Conservation (phyloP, 2,329 filamentous ascomycete genomes). For the Sporothrix inflata region DNA sequence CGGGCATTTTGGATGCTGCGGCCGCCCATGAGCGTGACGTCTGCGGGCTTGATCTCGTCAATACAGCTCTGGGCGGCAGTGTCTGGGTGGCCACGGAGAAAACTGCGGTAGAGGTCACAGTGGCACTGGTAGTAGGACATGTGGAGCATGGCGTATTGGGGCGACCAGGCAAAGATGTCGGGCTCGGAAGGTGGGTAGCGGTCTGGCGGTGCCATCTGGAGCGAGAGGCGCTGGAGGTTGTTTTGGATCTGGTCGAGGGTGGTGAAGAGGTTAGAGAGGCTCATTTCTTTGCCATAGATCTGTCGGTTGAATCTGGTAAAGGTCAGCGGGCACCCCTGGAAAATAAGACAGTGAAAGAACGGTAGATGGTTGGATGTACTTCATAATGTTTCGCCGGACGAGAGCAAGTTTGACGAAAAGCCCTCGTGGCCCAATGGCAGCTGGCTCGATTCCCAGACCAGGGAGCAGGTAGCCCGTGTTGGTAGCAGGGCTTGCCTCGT, state of each 20-base stretch:
- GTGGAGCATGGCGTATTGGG: slow-evolving; percentile 23
- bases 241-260: slow-evolving; percentile 2
- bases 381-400: slow-evolving; percentile 11
- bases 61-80: slow-evolving; percentile 1
- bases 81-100: slow-evolving; percentile 17
- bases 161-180: neutral
- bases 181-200: slow-evolving; percentile 15
- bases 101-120: slow-evolving; percentile 21
- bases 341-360: neutral
- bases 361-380: neutral
- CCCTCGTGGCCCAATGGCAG: neutral
- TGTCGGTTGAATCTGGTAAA: slow-evolving; percentile 10
- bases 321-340: neutral
- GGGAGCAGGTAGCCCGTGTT: neutral
- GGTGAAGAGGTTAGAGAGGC: neutral
- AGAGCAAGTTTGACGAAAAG: slow-evolving; percentile 20
- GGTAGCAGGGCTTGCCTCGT: neutral
- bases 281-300: slow-evolving; percentile 20
- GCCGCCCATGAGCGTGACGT: slow-evolving; percentile 1
- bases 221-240: neutral
- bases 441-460: slow-evolving; percentile 3
- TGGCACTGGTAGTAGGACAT: slow-evolving; percentile 25
- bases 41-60: neutral
- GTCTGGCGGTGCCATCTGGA: slow-evolving; percentile 13
- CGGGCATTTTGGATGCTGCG: slow-evolving; percentile 19